Percentiles rank a stretch among this genome's conserved stretches.
These are phyloP conservation scores for Rhynchosporium graminicola DNA, from an alignment of 2,329 filamentous ascomycete species.

Conservation along the genomic window DNA sequence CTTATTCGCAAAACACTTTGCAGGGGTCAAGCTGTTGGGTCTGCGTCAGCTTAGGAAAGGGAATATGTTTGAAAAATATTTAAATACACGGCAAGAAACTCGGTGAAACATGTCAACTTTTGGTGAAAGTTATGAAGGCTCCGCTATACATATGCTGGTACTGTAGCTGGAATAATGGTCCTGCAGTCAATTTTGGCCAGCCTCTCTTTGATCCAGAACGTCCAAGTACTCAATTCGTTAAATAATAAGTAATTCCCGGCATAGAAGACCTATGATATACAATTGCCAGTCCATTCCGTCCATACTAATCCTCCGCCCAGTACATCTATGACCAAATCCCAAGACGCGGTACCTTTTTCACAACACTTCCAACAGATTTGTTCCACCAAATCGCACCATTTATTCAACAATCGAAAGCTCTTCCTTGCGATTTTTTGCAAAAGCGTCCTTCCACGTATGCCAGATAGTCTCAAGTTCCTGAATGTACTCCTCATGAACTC, in stretches of 20 bases:
- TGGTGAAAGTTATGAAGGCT: too few species aligned
- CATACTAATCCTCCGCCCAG: not conserved
- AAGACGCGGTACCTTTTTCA: not conserved
- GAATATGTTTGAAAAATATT: too few species aligned
- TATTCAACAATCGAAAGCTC: conserved; percentile 69
- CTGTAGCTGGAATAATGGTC: too few species aligned
- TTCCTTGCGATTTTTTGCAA: conserved; percentile 60
- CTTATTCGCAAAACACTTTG: conserved; percentile 4
- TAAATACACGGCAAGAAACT: too few species aligned
- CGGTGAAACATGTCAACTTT: too few species aligned
- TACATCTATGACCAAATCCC: not conserved
- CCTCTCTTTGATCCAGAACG: not conserved
- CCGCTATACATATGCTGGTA: too few species aligned
- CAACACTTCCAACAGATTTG: too few species aligned
- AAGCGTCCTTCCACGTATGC: conserved; percentile 77
- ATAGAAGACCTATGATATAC: not conserved
- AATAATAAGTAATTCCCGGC: not conserved
- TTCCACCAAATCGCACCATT: not conserved
- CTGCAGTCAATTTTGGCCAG: too few species aligned
- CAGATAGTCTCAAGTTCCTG: conserved; percentile 72
- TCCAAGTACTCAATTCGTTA: not conserved
- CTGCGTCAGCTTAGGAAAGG: too few species aligned
- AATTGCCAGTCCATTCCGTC: not conserved
- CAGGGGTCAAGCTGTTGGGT: not conserved
- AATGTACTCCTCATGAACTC: conserved; percentile 78